A percentile compares a stretch with the other conserved stretches of the same genome.
phyloP scores from a whole-genome alignment of 192 early-diverging fungal species.

The Backusella liffmaniae region DNA sequence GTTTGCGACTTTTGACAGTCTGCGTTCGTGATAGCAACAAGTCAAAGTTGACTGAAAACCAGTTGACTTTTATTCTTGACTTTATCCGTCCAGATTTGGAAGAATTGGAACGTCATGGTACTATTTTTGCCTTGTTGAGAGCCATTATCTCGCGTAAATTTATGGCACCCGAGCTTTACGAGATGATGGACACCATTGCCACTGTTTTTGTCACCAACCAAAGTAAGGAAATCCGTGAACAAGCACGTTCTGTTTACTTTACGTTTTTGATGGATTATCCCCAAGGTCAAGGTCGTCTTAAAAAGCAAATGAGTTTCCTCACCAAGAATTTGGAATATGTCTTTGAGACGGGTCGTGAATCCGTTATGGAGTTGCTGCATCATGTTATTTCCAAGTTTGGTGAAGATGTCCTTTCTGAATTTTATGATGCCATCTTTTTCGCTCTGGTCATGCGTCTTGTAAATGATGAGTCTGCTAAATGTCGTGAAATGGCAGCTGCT shows the following conservation, averaged over 20 bases:
- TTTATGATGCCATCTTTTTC: constrained; percentile 81
- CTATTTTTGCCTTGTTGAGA: constrained; percentile 82
- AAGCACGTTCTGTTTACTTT: constrained; percentile 78
- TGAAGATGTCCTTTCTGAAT: constrained; percentile 73
- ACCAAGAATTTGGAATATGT: constrained; percentile 89
- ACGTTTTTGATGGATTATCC: constrained; percentile 97
- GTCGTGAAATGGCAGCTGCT: constrained; percentile 82
- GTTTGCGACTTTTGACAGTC: constrained; percentile 80
- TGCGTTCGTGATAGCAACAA: constrained; percentile 78
- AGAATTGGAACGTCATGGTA: constrained; percentile 79
- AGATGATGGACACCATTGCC: constrained; percentile 83
- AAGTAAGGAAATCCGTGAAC: constrained; percentile 70
- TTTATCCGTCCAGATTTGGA: constrained; percentile 88
- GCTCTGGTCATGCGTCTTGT: constrained; percentile 81
- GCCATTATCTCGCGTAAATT: constrained; percentile 85
- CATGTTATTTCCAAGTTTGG: constrained; percentile 77
- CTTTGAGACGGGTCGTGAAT: constrained; percentile 89
- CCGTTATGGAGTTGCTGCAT: constrained; percentile 86
- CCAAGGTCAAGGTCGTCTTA: constrained; percentile 75
- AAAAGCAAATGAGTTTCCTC: constrained; percentile 85
- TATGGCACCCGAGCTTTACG: constrained; percentile 88
- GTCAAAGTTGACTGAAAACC: constrained; percentile 62
- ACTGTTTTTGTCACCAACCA: constrained; percentile 89
- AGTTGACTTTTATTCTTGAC: constrained; percentile 77
- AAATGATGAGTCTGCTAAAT: constrained; percentile 92